A percentile compares a stretch with the other conserved stretches of the same genome.
Evolutionary conservation across 345 rosid genomes (phyloP).

Genomic region (Aquilaria sinensis): DNA sequence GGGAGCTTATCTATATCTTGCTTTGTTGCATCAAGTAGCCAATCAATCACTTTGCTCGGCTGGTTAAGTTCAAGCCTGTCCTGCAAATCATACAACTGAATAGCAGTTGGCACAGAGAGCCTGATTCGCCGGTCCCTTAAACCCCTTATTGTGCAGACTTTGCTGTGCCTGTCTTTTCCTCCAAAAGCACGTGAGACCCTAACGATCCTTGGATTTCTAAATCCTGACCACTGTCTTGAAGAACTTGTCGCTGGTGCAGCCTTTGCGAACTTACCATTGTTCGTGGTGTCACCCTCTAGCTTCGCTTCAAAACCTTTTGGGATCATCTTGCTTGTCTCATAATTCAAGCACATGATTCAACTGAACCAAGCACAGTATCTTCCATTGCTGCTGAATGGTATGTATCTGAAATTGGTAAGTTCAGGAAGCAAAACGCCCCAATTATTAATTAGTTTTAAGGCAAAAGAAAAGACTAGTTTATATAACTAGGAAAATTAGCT

Average conservation of each 20-base stretch:
- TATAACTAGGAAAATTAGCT: not conserved
- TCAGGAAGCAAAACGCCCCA: not conserved
- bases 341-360: constrained; percentile 15
- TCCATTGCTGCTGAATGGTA: too few species aligned
- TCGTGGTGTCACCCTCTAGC: constrained; percentile 42
- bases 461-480: constrained; percentile 15
- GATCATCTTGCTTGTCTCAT: constrained; percentile 45
- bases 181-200: constrained; percentile 84
- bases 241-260: constrained; percentile 30
- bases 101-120: constrained; percentile 90
- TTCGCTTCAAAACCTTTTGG: constrained; percentile 43
- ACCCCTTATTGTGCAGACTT: constrained; percentile 90
- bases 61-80: constrained; percentile 78
- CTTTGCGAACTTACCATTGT: constrained; percentile 10
- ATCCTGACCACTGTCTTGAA: constrained; percentile 77
- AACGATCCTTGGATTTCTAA: constrained; percentile 88
- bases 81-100: constrained; percentile 89
- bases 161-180: constrained; percentile 97
- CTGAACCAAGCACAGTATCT: not conserved
- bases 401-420: not conserved
- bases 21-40: constrained; percentile 77
- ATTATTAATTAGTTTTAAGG: not conserved
- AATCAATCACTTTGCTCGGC: constrained; percentile 92
- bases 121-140: constrained; percentile 82
- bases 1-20: constrained; percentile 85